A percentile compares a stretch with the other conserved stretches of the same genome.
Evolutionary conservation across 371 early-diverging fungal genomes (phyloP).

Genomic region (Polyrhizophydium stewartii): DNA sequence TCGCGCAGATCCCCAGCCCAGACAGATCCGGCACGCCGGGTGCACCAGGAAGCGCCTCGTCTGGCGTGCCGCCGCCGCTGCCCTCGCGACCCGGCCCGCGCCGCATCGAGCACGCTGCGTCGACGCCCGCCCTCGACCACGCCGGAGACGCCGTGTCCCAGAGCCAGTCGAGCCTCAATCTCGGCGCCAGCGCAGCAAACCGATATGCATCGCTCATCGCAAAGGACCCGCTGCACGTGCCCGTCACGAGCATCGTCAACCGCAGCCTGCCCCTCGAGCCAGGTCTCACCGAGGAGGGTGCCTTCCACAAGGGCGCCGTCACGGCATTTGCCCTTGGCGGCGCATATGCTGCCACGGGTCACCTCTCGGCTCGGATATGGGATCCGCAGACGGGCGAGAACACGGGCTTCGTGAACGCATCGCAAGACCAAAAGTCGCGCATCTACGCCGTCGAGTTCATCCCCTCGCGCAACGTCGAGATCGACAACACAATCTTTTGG

Average conservation of each 20-base stretch:
- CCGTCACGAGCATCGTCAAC: constrained; percentile 17
- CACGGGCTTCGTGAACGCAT: constrained; percentile 15
- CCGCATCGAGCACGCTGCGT: no score
- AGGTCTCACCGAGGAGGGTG: constrained; percentile 17
- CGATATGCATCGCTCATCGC: constrained; percentile 3
- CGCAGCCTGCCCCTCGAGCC: constrained; percentile 23
- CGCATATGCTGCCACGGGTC: constrained; percentile 16
- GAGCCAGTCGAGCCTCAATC: no score
- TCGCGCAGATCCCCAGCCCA: no score
- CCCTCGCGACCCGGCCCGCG: neutral
- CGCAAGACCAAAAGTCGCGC: constrained; percentile 13
- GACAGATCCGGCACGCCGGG: no score
- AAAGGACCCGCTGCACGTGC: constrained; percentile 8
- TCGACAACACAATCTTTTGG: constrained; percentile 63
- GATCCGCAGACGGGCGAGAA: constrained; percentile 28
- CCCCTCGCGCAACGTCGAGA: constrained; percentile 16
- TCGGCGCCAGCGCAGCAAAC: no score
- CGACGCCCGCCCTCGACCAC: no score
- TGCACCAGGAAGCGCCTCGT: no score
- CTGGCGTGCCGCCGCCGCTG: neutral
- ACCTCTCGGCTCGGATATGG: constrained; percentile 26
- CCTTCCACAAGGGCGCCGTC: constrained; percentile 23
- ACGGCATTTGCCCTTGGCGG: constrained; percentile 25
- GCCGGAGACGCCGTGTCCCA: no score
- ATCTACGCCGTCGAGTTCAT: constrained; percentile 23